Base-by-base conservation (phyloP, 192 early-diverging fungal species). In the Piromyces sp. region DNA sequence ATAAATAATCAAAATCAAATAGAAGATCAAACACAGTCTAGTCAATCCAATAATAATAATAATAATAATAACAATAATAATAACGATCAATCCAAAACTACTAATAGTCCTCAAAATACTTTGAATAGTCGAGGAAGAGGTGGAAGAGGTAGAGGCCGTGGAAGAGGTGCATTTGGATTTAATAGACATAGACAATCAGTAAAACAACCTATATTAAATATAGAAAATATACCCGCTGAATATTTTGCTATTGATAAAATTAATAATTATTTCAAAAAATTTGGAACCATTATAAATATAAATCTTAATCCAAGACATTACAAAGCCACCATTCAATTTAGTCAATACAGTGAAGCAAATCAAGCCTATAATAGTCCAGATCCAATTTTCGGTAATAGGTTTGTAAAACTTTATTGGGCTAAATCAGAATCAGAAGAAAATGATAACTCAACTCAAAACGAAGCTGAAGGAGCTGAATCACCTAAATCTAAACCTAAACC, bases 351-450 rank as follows among this genome's bases (percentile, higher is more conserved):
- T 7, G 94, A 95, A 83, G 95, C 94, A 4, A 84, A 85, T 30
- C 90, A 88, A 13, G 93, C 94, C 16, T 91, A 94, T 80, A 87
- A 87, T 51, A 92, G 90, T 29, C 94, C 95, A 6, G 92, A 94
- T 22, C 88, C 91, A 15, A 93, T 95, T 38, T 95, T 95, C 86
- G 93, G 88, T 28, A 95, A 95, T 84, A 90, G 95, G 29, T 95
- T 95, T 82, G 94, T 95, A 79, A 94, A 93, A 81, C 91, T 95
- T n/a, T 95, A 90, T 84, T 95, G 93, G 92, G 51, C 51, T 11
- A 68, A 68, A n/a, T n/a, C 26, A 22, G 51, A 68, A 68, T n/a
- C 51, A 68, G 51, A 68, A n/a, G 51, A 68, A 68, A 68, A 68
- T 68, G 51, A 68, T 26, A 68, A 68, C n/a, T 68, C 51, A 68